Base-by-base conservation (phyloP, 1,284 basidiomycete species). In the Farysia itapuensis region DNA sequence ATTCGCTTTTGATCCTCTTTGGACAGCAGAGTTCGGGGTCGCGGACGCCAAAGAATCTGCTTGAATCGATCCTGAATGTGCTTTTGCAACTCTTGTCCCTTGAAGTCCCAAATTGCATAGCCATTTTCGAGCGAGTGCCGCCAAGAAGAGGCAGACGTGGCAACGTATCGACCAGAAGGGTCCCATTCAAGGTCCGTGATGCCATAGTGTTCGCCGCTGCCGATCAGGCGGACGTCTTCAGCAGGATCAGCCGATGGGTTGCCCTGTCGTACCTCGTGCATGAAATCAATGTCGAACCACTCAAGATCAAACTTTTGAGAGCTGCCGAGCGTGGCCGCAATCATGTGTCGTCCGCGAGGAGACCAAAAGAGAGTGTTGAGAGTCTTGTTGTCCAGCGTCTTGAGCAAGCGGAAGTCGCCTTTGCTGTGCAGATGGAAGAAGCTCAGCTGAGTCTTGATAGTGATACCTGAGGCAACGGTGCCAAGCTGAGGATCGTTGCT, bases 181-280 rank as follows among this genome's bases (percentile, higher is more conserved):
- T 99, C 95, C 95, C 95, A 98, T 75, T 96, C 92, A 43, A 97
- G 87, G 69, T 97, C 93, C 19, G 95, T 98, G 57, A 98, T 85
- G 53, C 94, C 95, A 77, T 95, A 98, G 79, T 98, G 94, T 79
- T 98, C 95, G n/a, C 86, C 87, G 20, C 85, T 84, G 33, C 77
- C 79, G 38, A 98, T 84, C 20, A 88, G 83, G 78, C 93, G 89
- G 61, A 98, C 91, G 38, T 87, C 86, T 42, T 84, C 84, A 34
- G 90, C 91, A 8, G 75, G 54, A 28, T 79, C 78, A 40, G 92
- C 89, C 19, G 63, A 50, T 36, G 84, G 81, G 63, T 85, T 84
- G 37, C 75, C 74, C 48, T 82, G 74, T 79, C 51, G 79, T 72
- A 65, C 84, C 81, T 19, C 82, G 82, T 52, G 85, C 84, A 68